Percentiles rank a stretch among this genome's conserved stretches.
Evolutionary conservation across 164 flowering plant species (phyloP).

Genomic region (Umbilicus rupestris): DNA sequence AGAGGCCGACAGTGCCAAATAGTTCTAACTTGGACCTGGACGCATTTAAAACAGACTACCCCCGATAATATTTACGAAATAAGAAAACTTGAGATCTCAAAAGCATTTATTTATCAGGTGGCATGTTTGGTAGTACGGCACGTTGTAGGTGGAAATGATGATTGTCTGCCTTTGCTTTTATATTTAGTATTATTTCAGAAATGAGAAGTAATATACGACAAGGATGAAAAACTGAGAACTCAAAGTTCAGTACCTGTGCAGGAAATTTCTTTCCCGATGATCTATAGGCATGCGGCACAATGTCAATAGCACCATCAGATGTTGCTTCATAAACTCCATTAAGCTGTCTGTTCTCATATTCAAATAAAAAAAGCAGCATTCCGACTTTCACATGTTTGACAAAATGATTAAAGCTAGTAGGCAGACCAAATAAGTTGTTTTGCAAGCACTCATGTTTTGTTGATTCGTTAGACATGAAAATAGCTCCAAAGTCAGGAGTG

Average conservation of each 20-base stretch:
- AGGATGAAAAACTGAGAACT: background rate
- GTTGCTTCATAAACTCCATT: conserved; percentile 60
- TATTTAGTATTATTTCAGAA: background rate
- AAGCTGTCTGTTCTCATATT: conserved; percentile 45
- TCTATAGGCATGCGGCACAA: conserved; percentile 43
- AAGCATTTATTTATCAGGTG: background rate
- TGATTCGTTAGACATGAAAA: conserved; percentile 51
- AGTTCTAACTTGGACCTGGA: conserved; percentile 30
- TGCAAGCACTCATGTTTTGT: conserved; percentile 51
- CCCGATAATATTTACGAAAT: background rate
- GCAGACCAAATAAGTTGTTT: conserved; percentile 50
- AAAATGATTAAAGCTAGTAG: conserved; percentile 26
- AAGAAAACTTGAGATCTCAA: background rate
- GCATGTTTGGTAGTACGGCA: background rate
- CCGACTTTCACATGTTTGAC: conserved; percentile 51
- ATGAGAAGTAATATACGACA: background rate
- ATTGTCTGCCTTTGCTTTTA: background rate
- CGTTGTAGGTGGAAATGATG: background rate
- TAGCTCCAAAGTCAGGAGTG: conserved; percentile 51
- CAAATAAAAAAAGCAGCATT: conserved; percentile 68
- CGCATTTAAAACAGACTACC: conserved; percentile 7
- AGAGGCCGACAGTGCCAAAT: conserved; percentile 56
- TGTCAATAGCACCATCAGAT: conserved; percentile 57
- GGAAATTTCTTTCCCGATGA: conserved; percentile 44
- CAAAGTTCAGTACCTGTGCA: conserved; percentile 50